These are phyloP conservation scores for Claviceps africana DNA, from an alignment of 2,329 filamentous ascomycete genomes.

Conservation along the genomic window DNA sequence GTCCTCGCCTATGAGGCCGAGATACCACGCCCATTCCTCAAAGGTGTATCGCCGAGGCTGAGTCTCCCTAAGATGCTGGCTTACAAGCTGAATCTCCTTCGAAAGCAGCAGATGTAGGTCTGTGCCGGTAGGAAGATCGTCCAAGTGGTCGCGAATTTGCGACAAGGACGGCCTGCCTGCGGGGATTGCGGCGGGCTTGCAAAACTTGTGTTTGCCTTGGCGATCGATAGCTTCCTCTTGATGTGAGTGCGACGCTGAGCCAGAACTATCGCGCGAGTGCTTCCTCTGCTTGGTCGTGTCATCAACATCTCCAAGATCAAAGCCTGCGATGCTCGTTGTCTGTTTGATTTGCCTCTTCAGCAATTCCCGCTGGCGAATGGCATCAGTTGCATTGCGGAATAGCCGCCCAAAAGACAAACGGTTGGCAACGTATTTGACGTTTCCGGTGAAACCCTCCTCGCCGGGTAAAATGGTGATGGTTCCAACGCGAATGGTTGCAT, in stretches of 20 bases:
- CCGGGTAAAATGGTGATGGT: constrained; percentile 48
- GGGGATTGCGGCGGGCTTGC: background rate
- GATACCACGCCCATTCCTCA: constrained; percentile 77
- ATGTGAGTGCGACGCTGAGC: background rate
- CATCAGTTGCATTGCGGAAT: constrained; percentile 15
- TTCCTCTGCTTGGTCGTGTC: background rate
- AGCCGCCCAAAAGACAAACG: constrained; percentile 29
- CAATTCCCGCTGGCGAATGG: constrained; percentile 3
- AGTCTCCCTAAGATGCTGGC: constrained; percentile 43
- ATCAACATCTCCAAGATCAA: constrained; percentile 2
- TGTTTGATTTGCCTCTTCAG: background rate
- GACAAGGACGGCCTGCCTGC: constrained; percentile 19
- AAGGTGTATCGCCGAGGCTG: constrained; percentile 57
- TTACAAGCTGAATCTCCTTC: constrained; percentile 53
- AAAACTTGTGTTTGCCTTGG: constrained; percentile 5
- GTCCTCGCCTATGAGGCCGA: constrained; percentile 59
- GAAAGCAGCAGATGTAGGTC: constrained; percentile 54
- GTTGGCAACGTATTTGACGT: constrained; percentile 29
- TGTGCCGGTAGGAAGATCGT: constrained; percentile 26
- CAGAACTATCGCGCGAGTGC: background rate
- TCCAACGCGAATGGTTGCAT: constrained; percentile 41
- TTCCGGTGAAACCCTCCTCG: constrained; percentile 33
- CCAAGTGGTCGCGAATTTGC: constrained; percentile 21
- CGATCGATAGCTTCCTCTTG: background rate
- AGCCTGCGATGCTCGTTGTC: background rate